Evolutionary conservation across 208 protist genomes (phyloP), one percentile per base, ranked within the genome.

Genomic region (Trypanosoma lewisi): DNA sequence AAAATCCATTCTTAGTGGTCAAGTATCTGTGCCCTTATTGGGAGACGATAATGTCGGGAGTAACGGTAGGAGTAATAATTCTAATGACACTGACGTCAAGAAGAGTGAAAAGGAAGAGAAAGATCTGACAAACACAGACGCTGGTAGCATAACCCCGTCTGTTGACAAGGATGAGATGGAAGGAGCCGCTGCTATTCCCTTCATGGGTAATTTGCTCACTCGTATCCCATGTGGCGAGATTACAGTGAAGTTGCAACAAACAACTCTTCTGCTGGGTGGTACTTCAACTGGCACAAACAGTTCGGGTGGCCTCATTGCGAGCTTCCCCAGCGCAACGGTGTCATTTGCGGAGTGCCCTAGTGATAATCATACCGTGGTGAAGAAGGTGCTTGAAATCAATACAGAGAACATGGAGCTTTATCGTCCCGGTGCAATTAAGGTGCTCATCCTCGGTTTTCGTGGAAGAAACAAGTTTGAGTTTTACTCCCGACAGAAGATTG

Each of bases 381-480:
- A 92, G 70, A 86, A 87, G 65, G 72, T 90, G 59, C 64, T 93
- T 23, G 53, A 86, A 12, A 66, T 95, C 9, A 73, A 87, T 57
- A 87, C 83, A 19, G 63, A 85, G 42, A 82, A 93, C 57, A 73
- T 88, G 25, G 86, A 95, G 69, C 49, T 93, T 5, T 92, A 75
- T 70, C 78, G 89, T 2, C 83, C 86, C 1, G 83, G 78, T 27
- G 53, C 58, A 2, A 51, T 77, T 5, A 75, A 75, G 27, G 68
- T 85, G 0, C 73, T 91, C 8, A 84, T 95, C 50, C 77, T 95
- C 59, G 89, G 85, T 17, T 90, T 95, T 34, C 65, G 75, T 23
- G 83, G 82, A 12, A 52, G 63, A 9, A 95, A 95, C 63, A 67
- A 75, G 63, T 82, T 93, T 55, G 82, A 93, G 51, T 93, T 95